Evolutionary conservation across 306 rosid species (phyloP), one percentile per base, ranked within the genome.

Genomic region (Begonia loranthoides): DNA sequence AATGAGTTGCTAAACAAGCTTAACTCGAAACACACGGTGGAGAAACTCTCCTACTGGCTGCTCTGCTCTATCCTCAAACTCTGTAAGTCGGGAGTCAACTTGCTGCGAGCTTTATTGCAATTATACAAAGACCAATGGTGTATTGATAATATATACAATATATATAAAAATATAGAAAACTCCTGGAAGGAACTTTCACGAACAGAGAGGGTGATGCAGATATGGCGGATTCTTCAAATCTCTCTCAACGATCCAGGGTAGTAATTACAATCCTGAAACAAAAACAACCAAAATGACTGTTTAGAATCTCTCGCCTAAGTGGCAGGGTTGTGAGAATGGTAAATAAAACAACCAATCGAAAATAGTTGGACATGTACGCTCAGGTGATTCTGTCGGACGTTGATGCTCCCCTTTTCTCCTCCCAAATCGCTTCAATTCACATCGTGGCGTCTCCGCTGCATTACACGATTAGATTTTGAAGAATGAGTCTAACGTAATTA

Each of bases 231-330:
- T 43, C 43, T 39, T 39, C 43, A 39, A 39, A 39, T 67, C 66
- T 66, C 73, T 57, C 56, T 87, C 83, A 77, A 48, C 84, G 84
- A 76, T 89, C 95, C 69, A 76, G 57, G 56, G 79, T 79, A 59
- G 71, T 79, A 50, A 82, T 73, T 51, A 84, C 73, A 17, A 74
- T 69, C 97, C 97, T 89, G 79, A 55, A 79, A 9, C 62, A 38
- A 38, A 10, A 53, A 28, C 17, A 1, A 13, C 40, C 8, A 12
- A 45, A n/a, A 10, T 16, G n/a, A 7, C 22, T 19, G 22, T 1
- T 9, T 58, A 45, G 72, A 56, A 14, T 51, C 44, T 57, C 22
- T 19, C 52, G 57, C 61, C 61, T 39, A 54, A 21, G 22, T 15
- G 14, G 9, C 12, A 41, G 13, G 2, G 13, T 9, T 41, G 13